These are phyloP conservation scores for Podaxis rugospora DNA, from an alignment of 768 basidiomycete genomes.

Conservation along the genomic window DNA sequence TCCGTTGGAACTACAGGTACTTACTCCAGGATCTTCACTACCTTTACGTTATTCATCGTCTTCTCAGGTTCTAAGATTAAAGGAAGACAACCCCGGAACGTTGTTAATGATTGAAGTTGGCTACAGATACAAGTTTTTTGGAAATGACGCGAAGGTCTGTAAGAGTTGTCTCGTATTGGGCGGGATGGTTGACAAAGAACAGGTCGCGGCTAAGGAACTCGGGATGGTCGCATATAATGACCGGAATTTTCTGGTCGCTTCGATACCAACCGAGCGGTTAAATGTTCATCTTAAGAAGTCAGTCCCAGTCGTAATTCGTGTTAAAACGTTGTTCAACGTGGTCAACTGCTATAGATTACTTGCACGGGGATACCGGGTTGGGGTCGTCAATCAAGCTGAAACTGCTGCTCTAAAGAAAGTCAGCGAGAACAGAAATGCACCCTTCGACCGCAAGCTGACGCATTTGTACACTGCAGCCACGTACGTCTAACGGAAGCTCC, in stretches of 20 bases:
- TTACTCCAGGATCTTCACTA: background rate
- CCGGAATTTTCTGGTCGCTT: conserved; percentile 72
- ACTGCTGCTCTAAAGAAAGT: conserved; percentile 88
- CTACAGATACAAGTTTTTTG: conserved; percentile 82
- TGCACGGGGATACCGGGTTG: conserved; percentile 77
- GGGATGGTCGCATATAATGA: conserved; percentile 71
- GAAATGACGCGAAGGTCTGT: conserved; percentile 73
- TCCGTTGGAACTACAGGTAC: conserved; percentile 69
- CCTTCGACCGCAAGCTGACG: conserved; percentile 72
- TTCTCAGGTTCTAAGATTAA: conserved; percentile 49
- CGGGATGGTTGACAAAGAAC: background rate
- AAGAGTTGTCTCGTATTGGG: background rate
- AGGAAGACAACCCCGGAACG: conserved; percentile 57
- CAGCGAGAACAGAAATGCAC: conserved; percentile 65
- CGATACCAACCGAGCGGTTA: conserved; percentile 64
- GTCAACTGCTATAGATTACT: conserved; percentile 43
- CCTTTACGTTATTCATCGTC: background rate
- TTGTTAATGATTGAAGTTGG: conserved; percentile 80
- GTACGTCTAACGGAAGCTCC: conserved; percentile 39
- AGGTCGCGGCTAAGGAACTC: conserved; percentile 74
- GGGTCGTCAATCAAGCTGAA: conserved; percentile 78
- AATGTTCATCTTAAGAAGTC: conserved; percentile 77
- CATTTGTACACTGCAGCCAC: conserved; percentile 85
- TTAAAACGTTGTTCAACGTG: background rate
- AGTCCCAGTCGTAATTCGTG: conserved; percentile 12